Evolutionary conservation across 176 grass and related monocot genomes (phyloP), one percentile per base, ranked within the genome.

Genomic region (Urochloa ruziziensis): DNA sequence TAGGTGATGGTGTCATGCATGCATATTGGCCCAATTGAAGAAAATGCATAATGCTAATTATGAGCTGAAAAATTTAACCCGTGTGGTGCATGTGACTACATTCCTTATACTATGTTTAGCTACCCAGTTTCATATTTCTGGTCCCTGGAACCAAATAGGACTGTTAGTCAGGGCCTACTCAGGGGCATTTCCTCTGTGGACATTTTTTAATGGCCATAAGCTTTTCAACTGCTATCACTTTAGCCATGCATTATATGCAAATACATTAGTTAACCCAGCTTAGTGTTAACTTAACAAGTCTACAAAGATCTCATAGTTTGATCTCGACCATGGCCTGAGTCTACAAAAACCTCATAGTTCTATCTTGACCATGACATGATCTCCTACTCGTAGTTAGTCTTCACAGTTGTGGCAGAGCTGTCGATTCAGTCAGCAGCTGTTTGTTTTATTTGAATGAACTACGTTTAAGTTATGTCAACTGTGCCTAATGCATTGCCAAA

Each of bases 401-500:
- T 61, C 21, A 28, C 12, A 47, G 60, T 24, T 49, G 61, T 71
- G 6, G 28, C 37, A 80, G 25, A 34, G 29, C 4, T 42, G 5
- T 63, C 64, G 12, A 44, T 84, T 17, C 7, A 48, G 6, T 46
- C 11, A 27, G 3, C 62, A 76, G 60, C 34, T 42, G 72, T 27
- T 86, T 68, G 18, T 88, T 21, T 67, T 82, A 42, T 84, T 82
- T 52, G 52, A 27, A 33, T 51, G 66, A 76, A 43, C 67, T 62
- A 49, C 61, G 4, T 47, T 73, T 8, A 61, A 42, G 67, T 51
- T 86, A 39, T 79, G 40, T 37, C 64, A 77, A 33, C 48, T 43
- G 34, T 67, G 29, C 33, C 78, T 90, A 78, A 80, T 57, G 48
- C 3, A 17, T 70, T 84, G 32, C 80, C 86, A 79, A 51, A 83